These are phyloP conservation scores for Pseudonitzschia delicatissima DNA, from an alignment of 108 stramenopile species.

Conservation along the genomic window DNA sequence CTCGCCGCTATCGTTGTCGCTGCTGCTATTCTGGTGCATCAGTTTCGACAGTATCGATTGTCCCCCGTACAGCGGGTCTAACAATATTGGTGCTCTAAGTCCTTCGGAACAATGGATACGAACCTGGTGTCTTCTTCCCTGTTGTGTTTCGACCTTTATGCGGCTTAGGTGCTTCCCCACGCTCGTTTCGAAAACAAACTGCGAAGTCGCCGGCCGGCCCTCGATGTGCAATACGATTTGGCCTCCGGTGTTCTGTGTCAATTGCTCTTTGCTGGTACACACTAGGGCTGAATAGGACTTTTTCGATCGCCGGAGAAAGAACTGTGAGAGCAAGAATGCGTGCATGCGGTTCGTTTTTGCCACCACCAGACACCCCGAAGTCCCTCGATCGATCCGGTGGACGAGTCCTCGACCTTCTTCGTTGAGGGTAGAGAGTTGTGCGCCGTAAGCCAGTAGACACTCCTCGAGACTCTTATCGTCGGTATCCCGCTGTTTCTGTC, in stretches of 20 bases:
- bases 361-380: conserved; percentile 58
- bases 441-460: conserved; percentile 41
- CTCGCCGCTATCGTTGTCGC: background rate
- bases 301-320: conserved; percentile 48
- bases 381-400: conserved; percentile 76
- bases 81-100: conserved; percentile 46
- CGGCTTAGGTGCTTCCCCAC: conserved; percentile 16
- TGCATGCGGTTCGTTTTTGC: conserved; percentile 65
- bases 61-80: conserved; percentile 51
- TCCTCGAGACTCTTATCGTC: conserved; percentile 51
- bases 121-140: conserved; percentile 78
- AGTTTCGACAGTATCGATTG: conserved; percentile 12
- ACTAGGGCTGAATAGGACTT: conserved; percentile 58
- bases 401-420: conserved; percentile 53
- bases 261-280: background rate
- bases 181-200: conserved; percentile 23
- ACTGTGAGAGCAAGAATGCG: conserved; percentile 45
- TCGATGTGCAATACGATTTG: conserved; percentile 11
- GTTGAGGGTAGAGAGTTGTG: conserved; percentile 59
- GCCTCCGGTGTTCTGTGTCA: conserved; percentile 25
- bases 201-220: conserved; percentile 43
- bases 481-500: background rate
- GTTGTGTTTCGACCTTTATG: conserved; percentile 46
- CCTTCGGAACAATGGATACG: conserved; percentile 64
- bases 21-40: background rate